phyloP scores from a whole-genome alignment of 2,329 filamentous ascomycete species.

The Paracamarosporium sp. region DNA sequence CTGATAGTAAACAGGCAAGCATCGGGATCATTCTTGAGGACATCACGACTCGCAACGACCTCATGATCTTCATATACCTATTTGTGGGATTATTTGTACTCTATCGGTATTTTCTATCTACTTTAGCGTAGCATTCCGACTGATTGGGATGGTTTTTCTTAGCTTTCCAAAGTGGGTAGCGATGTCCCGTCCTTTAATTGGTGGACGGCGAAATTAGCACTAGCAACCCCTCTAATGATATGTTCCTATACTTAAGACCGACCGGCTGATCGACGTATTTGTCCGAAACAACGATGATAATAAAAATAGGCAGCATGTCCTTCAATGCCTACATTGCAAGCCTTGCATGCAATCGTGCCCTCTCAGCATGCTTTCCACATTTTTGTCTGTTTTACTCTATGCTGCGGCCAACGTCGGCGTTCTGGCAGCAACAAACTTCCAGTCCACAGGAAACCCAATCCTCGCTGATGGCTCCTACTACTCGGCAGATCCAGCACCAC shows the following conservation, averaged over 20 bases:
- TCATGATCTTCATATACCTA: background rate
- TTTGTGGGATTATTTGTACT: background rate
- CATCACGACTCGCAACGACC: background rate
- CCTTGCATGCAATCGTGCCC: background rate
- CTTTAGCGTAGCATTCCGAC: background rate
- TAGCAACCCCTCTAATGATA: background rate
- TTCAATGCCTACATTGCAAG: background rate
- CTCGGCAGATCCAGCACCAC: conserved; percentile 49
- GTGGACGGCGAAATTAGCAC: background rate
- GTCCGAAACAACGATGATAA: background rate
- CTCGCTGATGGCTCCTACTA: conserved; percentile 48
- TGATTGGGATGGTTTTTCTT: too few relatives aligned
- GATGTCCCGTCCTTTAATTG: background rate
- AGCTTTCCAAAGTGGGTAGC: too few relatives aligned
- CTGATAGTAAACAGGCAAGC: background rate
- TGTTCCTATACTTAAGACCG: background rate
- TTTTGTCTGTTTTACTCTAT: background rate
- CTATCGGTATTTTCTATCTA: background rate
- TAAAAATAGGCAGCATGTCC: background rate
- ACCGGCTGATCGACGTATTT: background rate
- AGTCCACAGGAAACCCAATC: conserved; percentile 43
- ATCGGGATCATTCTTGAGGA: background rate
- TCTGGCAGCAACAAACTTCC: background rate
- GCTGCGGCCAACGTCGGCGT: background rate
- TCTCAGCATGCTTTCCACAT: background rate